Evolutionary conservation across 345 rosid genomes (phyloP), one percentile per base, ranked within the genome.

Genomic region (Rhizophora mangle): DNA sequence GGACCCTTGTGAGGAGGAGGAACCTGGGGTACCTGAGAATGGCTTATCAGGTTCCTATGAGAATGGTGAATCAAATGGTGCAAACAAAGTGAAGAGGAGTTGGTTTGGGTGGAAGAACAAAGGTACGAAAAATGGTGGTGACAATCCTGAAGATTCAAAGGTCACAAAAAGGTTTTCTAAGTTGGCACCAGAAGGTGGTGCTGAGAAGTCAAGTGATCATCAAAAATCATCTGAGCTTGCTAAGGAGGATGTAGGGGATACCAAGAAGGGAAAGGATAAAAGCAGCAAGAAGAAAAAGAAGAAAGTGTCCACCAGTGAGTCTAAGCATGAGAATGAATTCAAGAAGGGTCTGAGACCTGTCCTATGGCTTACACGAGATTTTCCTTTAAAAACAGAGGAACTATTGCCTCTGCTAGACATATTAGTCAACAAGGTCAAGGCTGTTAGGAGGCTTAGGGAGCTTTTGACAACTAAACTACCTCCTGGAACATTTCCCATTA

Each of bases 51-150:
- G 71, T 67, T 51, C 82, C 54, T 81, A 65, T 72, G 93, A 85
- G 71, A 90, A 83, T 69, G 82, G 86, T 64, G 86, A 86, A 63
- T 65, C 86, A 30, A 83, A 81, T 75, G 85, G 84, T 70, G 64
- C 82, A 76, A 63, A 69, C 64, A 92, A 95, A 81, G 98, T 88
- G 72, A 95, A 86, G 92, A 95, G 90, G 78, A 75, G 96, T 54
- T 95, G 99, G 99, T 87, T 95, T 82, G 88, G 96, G 57, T 89
- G 97, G 97, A 92, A 82, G 68, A 86, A 85, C 84, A 95, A 91
- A 78, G 83, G 84, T 60, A 43, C 81, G 7, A 92, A 87, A 82
- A 81, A 80, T 70, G 82, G 77, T 53, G 63, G 46, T 62, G 92
- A 87, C 62, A 88, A 87, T 73, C 71, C 77, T 39, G 98, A 93